Percentiles rank a stretch among this genome's conserved stretches.
These are phyloP conservation scores for Eutrema heterophyllum DNA, from an alignment of 345 rosid genomes.

Conservation along the genomic window DNA sequence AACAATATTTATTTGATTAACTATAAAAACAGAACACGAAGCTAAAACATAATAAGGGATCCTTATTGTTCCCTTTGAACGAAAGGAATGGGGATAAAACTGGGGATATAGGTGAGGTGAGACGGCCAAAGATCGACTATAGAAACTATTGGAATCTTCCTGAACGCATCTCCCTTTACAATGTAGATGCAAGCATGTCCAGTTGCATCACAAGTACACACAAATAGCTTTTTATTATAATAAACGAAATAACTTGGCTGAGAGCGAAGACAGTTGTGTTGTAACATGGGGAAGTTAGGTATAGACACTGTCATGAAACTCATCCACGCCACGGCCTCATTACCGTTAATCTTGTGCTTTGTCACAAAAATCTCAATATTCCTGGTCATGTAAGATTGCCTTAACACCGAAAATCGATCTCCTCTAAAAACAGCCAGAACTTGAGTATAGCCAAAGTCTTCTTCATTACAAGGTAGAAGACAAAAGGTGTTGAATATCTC, in stretches of 20 bases:
- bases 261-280: neutral
- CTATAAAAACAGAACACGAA: no score
- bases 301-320: neutral
- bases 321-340: neutral
- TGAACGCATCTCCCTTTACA: no score
- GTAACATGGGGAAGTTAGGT: neutral
- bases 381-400: neutral
- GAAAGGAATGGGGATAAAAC: no score
- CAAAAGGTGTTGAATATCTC: neutral
- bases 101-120: no score
- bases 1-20: no score
- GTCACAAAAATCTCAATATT: neutral
- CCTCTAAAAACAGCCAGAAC: neutral
- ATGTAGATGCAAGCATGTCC: no score
- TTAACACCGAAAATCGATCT: neutral
- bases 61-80: no score
- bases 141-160: no score
- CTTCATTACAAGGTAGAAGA: neutral
- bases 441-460: neutral
- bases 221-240: no score
- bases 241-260: neutral
- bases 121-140: no score
- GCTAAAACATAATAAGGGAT: no score
- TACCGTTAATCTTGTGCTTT: neutral
- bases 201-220: no score